Percentiles rank a stretch among this genome's conserved stretches.
phyloP scores from a whole-genome alignment of 306 rosid species.

The Dalbergia oliveri region DNA sequence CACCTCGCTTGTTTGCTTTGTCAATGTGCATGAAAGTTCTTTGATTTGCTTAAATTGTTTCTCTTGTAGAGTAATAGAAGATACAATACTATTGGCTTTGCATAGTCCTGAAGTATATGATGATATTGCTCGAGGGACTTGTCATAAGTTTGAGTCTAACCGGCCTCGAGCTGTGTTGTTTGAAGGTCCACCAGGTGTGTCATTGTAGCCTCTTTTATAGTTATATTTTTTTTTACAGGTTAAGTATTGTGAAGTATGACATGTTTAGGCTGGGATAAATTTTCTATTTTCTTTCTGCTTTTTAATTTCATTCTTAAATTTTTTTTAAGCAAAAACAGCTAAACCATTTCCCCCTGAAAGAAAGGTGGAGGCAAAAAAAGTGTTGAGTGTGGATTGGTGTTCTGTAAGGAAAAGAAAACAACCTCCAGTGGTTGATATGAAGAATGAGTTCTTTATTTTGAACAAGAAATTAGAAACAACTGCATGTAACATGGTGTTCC shows the following conservation, averaged over 20 bases:
- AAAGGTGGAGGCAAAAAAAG: background rate
- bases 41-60: constrained; percentile 22
- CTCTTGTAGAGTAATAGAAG: constrained; percentile 81
- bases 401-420: background rate
- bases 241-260: background rate
- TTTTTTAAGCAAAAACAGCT: too few species aligned
- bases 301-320: background rate
- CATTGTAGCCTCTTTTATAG: constrained; percentile 8
- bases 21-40: constrained; percentile 19
- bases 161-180: constrained; percentile 95
- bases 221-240: too few species aligned
- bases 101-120: constrained; percentile 88
- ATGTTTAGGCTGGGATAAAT: constrained; percentile 13
- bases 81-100: constrained; percentile 82
- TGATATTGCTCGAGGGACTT: constrained; percentile 87
- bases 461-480: background rate
- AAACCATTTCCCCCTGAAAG: background rate
- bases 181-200: constrained; percentile 95
- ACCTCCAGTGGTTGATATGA: background rate
- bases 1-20: background rate
- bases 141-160: constrained; percentile 84
- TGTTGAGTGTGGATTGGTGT: background rate
- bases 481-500: background rate
- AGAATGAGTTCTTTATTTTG: background rate
- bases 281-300: background rate